Conservation (phyloP, 2,329 filamentous ascomycete species). For the Intubia oerlemansii region DNA sequence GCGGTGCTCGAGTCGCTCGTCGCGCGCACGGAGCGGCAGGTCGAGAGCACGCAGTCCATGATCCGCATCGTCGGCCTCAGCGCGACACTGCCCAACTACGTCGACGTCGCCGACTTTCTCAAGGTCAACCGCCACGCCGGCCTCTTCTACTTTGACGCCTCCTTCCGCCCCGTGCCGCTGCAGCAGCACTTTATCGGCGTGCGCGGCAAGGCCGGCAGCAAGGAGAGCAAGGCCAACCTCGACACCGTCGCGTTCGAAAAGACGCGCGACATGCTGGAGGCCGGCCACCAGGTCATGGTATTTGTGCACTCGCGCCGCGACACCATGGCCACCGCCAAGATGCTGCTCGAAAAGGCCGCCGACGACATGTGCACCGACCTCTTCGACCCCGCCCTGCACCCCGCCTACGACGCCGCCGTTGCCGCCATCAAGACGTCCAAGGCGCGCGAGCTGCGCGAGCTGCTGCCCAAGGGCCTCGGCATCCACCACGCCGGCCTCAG, state of each 20-base stretch:
- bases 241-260: slow-evolving; percentile 84
- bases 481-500: slow-evolving; percentile 96
- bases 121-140: slow-evolving; percentile 87
- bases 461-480: slow-evolving; percentile 77
- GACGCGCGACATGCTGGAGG: slow-evolving; percentile 75
- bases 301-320: slow-evolving; percentile 96
- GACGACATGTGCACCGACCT: slow-evolving; percentile 63
- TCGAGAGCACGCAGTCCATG: slow-evolving; percentile 91
- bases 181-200: slow-evolving; percentile 97
- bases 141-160: slow-evolving; percentile 90
- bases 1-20: slow-evolving; percentile 92
- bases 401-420: slow-evolving; percentile 58
- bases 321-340: slow-evolving; percentile 71
- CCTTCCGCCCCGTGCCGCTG: slow-evolving; percentile 84
- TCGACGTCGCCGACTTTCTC: slow-evolving; percentile 92
- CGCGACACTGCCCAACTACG: slow-evolving; percentile 86
- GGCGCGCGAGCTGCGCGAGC: slow-evolving; percentile 69
- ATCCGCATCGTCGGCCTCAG: slow-evolving; percentile 93
- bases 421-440: slow-evolving; percentile 72
- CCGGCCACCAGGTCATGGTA: slow-evolving; percentile 96
- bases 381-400: slow-evolving; percentile 62
- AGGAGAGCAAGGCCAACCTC: slow-evolving; percentile 69
- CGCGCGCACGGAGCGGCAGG: slow-evolving; percentile 82
- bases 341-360: slow-evolving; percentile 65
- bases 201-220: slow-evolving; percentile 76